These are phyloP conservation scores for Yamadazyma sp. DNA, from an alignment of 1,139 yeast genomes.

Conservation along the genomic window DNA sequence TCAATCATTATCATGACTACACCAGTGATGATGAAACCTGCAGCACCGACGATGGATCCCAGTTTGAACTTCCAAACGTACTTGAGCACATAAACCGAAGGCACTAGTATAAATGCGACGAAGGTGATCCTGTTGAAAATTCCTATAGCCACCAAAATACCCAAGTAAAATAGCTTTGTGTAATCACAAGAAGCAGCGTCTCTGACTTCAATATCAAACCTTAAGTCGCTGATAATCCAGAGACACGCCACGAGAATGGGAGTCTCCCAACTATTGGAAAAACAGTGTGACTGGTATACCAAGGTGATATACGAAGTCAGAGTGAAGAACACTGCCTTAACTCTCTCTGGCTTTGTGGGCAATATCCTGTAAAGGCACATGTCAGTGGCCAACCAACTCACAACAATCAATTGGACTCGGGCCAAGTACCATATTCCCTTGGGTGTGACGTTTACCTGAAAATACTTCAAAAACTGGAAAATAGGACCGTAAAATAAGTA, in stretches of 20 bases:
- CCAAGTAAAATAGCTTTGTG: conserved; percentile 39
- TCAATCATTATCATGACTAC: conserved; percentile 52
- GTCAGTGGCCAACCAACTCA: conserved; percentile 63
- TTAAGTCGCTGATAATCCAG: conserved; percentile 48
- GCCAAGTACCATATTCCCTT: conserved; percentile 53
- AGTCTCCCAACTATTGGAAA: conserved; percentile 87
- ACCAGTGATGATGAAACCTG: conserved; percentile 37
- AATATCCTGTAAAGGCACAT: conserved; percentile 48
- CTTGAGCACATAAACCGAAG: conserved; percentile 43
- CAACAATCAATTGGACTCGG: conserved; percentile 56
- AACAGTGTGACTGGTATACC: conserved; percentile 82
- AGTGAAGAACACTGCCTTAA: conserved; percentile 64
- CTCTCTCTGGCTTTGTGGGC: conserved; percentile 59
- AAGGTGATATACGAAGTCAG: conserved; percentile 80
- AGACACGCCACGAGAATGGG: conserved; percentile 58
- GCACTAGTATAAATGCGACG: conserved; percentile 68
- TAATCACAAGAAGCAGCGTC: conserved; percentile 6
- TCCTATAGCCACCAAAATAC: conserved; percentile 62
- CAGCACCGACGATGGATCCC: conserved; percentile 21
- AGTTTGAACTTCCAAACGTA: conserved; percentile 32
- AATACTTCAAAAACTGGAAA: conserved; percentile 28
- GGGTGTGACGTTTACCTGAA: conserved; percentile 34
- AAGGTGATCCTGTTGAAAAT: conserved; percentile 84
- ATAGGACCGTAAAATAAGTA: conserved; percentile 72
- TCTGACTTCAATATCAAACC: conserved; percentile 26